Base-by-base conservation (phyloP, 2,329 filamentous ascomycete genomes). In the Fusarium nygamai region DNA sequence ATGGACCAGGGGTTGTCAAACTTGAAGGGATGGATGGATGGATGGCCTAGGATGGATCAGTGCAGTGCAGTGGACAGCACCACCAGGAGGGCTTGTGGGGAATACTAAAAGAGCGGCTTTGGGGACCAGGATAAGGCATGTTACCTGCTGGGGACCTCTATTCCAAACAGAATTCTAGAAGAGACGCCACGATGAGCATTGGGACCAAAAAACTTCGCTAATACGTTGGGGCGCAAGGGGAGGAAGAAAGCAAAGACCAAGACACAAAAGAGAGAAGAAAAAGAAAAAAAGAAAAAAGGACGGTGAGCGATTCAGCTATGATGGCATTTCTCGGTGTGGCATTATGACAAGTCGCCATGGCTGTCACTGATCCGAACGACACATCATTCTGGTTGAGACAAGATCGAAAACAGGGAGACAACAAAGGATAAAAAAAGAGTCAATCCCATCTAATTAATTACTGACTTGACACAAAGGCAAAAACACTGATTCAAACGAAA, bases 151-250 rank as follows among this genome's bases (percentile, higher is more conserved):
- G 76, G 71, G 74, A 53, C 69, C 64, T 74, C 74, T 71, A 69
- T 78, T 78, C 77, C 71, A 78, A 53, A 65, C 67, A 38, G 67
- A 67, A 76, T 78, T 78, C 77, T 78, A 79, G 77, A 78, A 78
- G 69, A 76, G 74, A 38, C 57, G 71, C 73, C 64, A 75, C 61
- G 61, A 73, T 67, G 65, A 48, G 39, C 33, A 64, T 71, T 69
- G 53, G 44, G 47, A 47, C 67, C 57, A 65, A 62, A 31, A 65
- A 68, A 68, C 46, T 54, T 61, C 36, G 60, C 54, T 61, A 46
- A 54, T 67, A 56, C 47, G 56, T 63, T 67, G 61, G 68, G 65
- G 64, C 27, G 62, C 41, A 67, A 67, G 70, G 61, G 62, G 68
- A 51, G 69, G 31, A 38, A 31, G 44, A 47, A 68, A 68, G 64